Conservation (phyloP, 192 early-diverging fungal genomes). For the Diversispora epigaea region DNA sequence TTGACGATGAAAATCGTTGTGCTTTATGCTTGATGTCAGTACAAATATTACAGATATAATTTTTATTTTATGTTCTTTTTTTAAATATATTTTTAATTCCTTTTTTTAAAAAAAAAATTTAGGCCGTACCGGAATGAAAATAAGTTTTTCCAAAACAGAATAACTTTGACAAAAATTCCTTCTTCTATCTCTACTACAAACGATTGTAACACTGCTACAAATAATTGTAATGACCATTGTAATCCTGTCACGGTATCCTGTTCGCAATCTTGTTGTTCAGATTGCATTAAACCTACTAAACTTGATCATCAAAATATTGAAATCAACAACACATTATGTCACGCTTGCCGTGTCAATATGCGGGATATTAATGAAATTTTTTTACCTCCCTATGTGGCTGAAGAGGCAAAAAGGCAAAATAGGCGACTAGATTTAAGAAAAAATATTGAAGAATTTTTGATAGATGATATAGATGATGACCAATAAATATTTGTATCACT, state of each 20-base stretch:
- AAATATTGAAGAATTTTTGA: slow-evolving; percentile 66
- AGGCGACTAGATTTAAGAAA: slow-evolving; percentile 51
- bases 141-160: slow-evolving; percentile 51
- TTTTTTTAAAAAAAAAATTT: neutral
- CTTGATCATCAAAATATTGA: slow-evolving; percentile 6
- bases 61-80: neutral
- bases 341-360: slow-evolving; percentile 53
- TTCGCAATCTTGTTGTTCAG: neutral
- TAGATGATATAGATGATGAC: slow-evolving; percentile 49
- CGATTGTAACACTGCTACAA: neutral
- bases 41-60: neutral
- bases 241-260: neutral
- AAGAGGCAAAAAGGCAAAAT: slow-evolving; percentile 36
- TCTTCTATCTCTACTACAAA: neutral
- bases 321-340: slow-evolving; percentile 48
- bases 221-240: neutral
- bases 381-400: slow-evolving; percentile 47
- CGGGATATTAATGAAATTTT: slow-evolving; percentile 49
- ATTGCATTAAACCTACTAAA: neutral
- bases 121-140: slow-evolving; percentile 50
- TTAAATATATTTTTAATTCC: neutral
- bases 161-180: slow-evolving; percentile 40
- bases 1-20: slow-evolving; percentile 51
- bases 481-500: slow-evolving; percentile 1
- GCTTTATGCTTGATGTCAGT: slow-evolving; percentile 69